Base-by-base conservation (phyloP, 768 basidiomycete genomes). In the Termitomyces sp. region DNA sequence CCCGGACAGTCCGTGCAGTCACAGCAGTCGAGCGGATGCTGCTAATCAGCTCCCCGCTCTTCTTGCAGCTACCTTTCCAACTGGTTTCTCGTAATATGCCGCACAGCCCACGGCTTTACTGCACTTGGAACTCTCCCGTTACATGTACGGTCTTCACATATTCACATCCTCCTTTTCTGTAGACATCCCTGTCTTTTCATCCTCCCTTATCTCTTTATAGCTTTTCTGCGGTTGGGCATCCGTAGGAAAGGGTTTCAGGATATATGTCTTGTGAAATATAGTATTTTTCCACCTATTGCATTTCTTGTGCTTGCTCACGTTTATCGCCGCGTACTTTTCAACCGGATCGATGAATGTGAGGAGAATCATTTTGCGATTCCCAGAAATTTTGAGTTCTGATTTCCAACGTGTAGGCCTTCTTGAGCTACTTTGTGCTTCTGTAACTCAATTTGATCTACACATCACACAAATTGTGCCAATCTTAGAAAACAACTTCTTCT, bases 1-100 rank as follows among this genome's bases (percentile, higher is more conserved):
- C 90, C 89, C 9, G 92, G 92, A 27, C 89, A 92, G 73, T 86
- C 81, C 54, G 89, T 95, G 53, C 85, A 87, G 69, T 86, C 89
- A 69, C 86, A 87, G 73, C 79, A 81, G 66, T 75, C 83, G 5
- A 78, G 84, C 54, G 81, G 89, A 43, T 95, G 93, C 77, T 95
- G 93, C 83, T 95, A 74, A 83, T 73, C 65, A 62, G 42, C 9
- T 48, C 40, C 27, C 46, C 14, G 31, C 17, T 49, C 42, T 52
- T 45, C 35, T 54, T 17, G 37, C 50, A 48, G 42, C 49, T 19
- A 48, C 34, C 21, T 43, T 40, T 27, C 41, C 27, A 49, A 44
- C 23, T 34, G 48, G 43, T 54, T n/a, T 56, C 46, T 53, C 54
- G 43, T 63, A 51, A 61, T 61, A 45, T 44, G 54, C 57, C 53